phyloP scores from a whole-genome alignment of 169 alveolate species.

The Eimeria acervulina region DNA sequence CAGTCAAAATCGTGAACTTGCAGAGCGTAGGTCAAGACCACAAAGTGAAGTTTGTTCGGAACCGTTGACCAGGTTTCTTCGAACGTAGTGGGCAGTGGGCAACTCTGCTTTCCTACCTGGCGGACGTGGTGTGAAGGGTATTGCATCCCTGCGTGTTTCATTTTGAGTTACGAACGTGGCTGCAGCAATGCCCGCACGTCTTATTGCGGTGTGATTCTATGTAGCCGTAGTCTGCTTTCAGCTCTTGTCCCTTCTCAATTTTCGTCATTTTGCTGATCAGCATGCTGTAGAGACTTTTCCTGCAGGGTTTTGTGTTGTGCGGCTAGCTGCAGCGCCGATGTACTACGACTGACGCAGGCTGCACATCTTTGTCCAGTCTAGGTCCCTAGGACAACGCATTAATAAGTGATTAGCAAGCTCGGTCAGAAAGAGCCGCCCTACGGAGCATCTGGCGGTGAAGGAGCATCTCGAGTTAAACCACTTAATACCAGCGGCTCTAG shows the following conservation, averaged over 20 bases:
- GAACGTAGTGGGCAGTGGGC: not conserved
- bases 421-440: slow-evolving; percentile 10
- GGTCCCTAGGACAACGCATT: not conserved
- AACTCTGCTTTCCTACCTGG: not conserved
- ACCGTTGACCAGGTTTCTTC: not conserved
- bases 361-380: not conserved
- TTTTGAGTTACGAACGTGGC: not conserved
- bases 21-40: slow-evolving; percentile 8
- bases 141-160: not conserved
- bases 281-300: not conserved
- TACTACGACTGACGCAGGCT: not conserved
- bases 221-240: not conserved
- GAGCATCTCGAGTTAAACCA: slow-evolving; percentile 2
- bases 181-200: not conserved
- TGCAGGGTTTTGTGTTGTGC: not conserved
- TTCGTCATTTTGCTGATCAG: not conserved
- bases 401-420: not conserved
- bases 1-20: not conserved
- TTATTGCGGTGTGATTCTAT: not conserved
- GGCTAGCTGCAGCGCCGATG: not conserved
- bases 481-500: slow-evolving; percentile 5
- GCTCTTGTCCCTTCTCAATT: not conserved
- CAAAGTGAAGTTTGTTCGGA: not conserved
- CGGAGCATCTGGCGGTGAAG: not conserved
- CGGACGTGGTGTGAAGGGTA: not conserved